phyloP scores from a whole-genome alignment of 208 protist genomes.

The Crithidia bombi region DNA sequence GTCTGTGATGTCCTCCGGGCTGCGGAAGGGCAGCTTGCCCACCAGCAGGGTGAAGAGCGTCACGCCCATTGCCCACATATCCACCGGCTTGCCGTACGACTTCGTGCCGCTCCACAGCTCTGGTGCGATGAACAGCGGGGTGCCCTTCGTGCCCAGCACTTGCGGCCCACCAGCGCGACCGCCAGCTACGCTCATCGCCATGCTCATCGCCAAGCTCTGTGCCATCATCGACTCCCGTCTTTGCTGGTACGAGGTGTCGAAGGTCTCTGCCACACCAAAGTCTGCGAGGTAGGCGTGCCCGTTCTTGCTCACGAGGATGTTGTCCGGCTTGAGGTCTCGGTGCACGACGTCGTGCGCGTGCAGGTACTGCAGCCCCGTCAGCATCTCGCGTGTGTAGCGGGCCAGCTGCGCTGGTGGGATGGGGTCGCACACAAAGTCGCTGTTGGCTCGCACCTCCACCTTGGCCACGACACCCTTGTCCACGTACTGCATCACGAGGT shows the following conservation, averaged over 20 bases:
- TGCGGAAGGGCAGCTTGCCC: constrained; percentile 92
- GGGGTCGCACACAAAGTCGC: constrained; percentile 48
- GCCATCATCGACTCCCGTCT: constrained; percentile 52
- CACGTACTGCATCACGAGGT: constrained; percentile 94
- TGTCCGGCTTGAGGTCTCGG: constrained; percentile 88
- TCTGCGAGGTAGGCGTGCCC: constrained; percentile 68
- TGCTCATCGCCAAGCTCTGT: constrained; percentile 51
- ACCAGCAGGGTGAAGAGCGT: constrained; percentile 90
- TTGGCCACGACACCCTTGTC: constrained; percentile 61
- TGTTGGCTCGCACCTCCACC: constrained; percentile 29
- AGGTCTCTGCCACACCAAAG: constrained; percentile 80
- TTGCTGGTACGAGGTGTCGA: constrained; percentile 46
- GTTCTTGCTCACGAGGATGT: constrained; percentile 66
- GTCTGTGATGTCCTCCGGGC: constrained; percentile 59
- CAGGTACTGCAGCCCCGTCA: constrained; percentile 66
- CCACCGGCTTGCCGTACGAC: constrained; percentile 80
- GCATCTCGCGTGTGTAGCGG: constrained; percentile 55
- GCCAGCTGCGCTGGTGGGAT: constrained; percentile 46
- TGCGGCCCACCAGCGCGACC: constrained; percentile 37
- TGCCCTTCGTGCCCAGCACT: constrained; percentile 66
- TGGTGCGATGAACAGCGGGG: constrained; percentile 76
- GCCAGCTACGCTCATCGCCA: constrained; percentile 46
- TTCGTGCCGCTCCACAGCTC: constrained; percentile 58
- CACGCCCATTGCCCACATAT: constrained; percentile 89
- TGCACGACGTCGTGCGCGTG: constrained; percentile 81